These are phyloP conservation scores for Anastatica hierochuntica DNA, from an alignment of 345 rosid species.

Conservation along the genomic window DNA sequence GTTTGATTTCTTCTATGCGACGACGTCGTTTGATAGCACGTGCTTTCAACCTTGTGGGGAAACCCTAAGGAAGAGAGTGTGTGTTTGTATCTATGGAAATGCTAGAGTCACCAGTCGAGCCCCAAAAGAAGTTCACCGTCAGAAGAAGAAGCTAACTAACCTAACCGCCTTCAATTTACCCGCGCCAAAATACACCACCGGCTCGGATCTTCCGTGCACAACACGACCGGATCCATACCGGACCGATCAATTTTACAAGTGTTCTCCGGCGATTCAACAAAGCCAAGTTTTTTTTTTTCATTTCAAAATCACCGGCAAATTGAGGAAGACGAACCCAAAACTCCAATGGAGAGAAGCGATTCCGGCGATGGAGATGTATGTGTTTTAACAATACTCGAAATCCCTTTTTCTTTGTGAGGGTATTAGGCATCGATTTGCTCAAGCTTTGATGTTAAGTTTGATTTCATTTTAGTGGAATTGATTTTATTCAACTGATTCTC, in stretches of 20 bases:
- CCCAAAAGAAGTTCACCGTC: slow-evolving; percentile 28
- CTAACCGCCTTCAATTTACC: slow-evolving; percentile 19
- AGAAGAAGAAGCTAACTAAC: slow-evolving; percentile 18
- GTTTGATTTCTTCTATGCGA: neutral
- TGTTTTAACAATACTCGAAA: neutral
- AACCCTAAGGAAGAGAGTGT: slow-evolving; percentile 21
- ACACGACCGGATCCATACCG: slow-evolving; percentile 19
- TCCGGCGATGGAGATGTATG: slow-evolving; percentile 20
- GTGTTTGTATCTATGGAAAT: slow-evolving; percentile 15
- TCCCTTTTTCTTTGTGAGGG: neutral
- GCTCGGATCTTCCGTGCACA: slow-evolving; percentile 18
- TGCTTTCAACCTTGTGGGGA: slow-evolving; percentile 4
- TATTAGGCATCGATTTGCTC: neutral
- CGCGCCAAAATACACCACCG: slow-evolving; percentile 20
- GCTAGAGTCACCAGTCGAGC: slow-evolving; percentile 36
- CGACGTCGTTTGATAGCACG: slow-evolving; percentile 9
- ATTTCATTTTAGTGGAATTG: neutral
- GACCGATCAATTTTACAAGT: no score
- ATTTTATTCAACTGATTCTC: neutral
- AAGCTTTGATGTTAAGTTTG: no score
- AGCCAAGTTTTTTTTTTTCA: neutral
- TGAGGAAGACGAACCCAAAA: neutral
- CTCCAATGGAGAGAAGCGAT: slow-evolving; percentile 25
- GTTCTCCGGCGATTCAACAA: no score
- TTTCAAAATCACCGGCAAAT: no score